Conservation (phyloP, 331 rosid species). For the Pyracantha coccinea region DNA sequence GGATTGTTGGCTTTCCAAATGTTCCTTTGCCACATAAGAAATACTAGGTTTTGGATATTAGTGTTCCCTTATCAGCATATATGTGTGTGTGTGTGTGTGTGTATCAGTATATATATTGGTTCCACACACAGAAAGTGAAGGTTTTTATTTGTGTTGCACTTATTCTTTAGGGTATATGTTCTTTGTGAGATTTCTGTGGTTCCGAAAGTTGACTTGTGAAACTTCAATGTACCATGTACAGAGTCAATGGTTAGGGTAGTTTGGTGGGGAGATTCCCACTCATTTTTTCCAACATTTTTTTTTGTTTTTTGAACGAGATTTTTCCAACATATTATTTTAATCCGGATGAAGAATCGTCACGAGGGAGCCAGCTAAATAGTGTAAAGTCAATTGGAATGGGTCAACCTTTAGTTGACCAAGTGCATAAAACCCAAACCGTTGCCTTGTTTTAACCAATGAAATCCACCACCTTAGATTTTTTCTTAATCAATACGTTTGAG, state of each 20-base stretch:
- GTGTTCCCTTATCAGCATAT: not conserved
- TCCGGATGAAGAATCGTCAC: too few species aligned
- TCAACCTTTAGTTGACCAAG: not conserved
- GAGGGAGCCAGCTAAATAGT: too few species aligned
- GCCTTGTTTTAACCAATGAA: not conserved
- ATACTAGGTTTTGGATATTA: not conserved
- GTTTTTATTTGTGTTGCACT: not conserved
- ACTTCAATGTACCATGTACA: not conserved
- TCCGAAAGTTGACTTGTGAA: not conserved
- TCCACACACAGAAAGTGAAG: not conserved
- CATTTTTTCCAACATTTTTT: not conserved
- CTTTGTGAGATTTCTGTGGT: not conserved
- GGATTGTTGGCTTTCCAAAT: not conserved
- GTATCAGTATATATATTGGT: not conserved
- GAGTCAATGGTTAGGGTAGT: not conserved
- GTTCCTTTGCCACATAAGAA: not conserved
- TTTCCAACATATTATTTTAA: too few species aligned
- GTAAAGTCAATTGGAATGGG: too few species aligned
- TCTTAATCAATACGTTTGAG: too few species aligned
- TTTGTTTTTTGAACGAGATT: too few species aligned
- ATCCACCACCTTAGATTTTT: not conserved
- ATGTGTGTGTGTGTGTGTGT: not conserved
- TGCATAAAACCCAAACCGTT: not conserved
- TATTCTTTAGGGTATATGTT: not conserved
- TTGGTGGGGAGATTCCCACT: not conserved